Evolutionary conservation across 495 filamentous ascomycete genomes (phyloP).

Genomic region (Thozetella sp.): DNA sequence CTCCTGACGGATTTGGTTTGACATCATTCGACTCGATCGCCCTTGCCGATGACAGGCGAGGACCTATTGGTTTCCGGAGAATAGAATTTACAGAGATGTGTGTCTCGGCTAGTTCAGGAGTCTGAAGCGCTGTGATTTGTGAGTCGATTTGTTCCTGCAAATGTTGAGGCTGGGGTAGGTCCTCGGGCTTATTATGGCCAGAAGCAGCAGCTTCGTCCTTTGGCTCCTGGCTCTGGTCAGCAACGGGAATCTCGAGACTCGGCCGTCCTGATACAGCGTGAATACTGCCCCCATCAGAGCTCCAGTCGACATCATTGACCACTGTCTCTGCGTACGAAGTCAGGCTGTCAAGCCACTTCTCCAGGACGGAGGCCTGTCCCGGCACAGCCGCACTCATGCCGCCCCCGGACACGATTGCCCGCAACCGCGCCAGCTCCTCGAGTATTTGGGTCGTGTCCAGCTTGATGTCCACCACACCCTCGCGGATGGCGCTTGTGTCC

Average conservation of each 20-base stretch:
- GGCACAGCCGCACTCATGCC: background rate
- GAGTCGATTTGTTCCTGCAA: too few species aligned
- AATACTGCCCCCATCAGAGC: background rate
- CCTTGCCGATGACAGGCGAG: too few species aligned
- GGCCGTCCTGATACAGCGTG: background rate
- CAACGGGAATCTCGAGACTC: too few species aligned
- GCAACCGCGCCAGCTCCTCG: slow-evolving; percentile 17
- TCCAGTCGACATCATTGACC: background rate
- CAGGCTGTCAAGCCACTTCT: slow-evolving; percentile 19
- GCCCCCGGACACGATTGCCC: slow-evolving; percentile 5
- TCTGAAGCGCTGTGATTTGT: too few species aligned
- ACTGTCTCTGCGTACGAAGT: slow-evolving; percentile 21
- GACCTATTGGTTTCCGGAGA: too few species aligned
- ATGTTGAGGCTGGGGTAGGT: too few species aligned
- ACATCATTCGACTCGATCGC: too few species aligned
- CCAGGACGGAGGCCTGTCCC: slow-evolving; percentile 7
- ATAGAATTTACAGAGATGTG: too few species aligned
- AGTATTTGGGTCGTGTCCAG: slow-evolving; percentile 21
- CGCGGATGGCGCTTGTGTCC: slow-evolving; percentile 3
- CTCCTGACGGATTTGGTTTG: too few species aligned
- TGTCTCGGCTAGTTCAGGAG: too few species aligned
- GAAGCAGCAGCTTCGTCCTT: background rate
- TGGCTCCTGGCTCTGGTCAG: background rate
- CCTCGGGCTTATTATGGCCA: too few species aligned
- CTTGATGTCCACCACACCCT: slow-evolving; percentile 10